These are phyloP conservation scores for Haplosporangium gracile DNA, from an alignment of 192 early-diverging fungal genomes.

Conservation along the genomic window DNA sequence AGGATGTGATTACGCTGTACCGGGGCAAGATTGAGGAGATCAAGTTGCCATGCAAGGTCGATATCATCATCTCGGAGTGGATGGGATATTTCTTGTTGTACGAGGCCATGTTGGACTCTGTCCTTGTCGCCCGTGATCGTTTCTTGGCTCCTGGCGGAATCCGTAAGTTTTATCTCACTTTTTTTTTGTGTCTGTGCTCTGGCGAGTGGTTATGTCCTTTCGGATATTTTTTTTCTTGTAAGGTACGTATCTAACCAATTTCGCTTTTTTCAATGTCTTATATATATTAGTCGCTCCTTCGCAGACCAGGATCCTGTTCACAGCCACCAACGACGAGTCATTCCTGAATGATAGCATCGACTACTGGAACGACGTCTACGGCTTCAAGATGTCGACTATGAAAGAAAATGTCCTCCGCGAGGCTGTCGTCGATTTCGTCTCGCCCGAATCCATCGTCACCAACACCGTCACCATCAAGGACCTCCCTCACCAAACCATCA, in stretches of 20 bases:
- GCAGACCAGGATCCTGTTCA: constrained; percentile 65
- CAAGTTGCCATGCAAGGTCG: constrained; percentile 93
- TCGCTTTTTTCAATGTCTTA: neutral
- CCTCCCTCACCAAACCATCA: constrained; percentile 88
- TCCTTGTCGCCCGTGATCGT: constrained; percentile 94
- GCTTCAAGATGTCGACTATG: constrained; percentile 96
- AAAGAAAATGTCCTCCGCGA: constrained; percentile 88
- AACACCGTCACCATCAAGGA: constrained; percentile 80
- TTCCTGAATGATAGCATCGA: constrained; percentile 77
- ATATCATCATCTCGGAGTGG: constrained; percentile 99
- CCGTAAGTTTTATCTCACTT: constrained; percentile 63
- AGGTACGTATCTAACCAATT: neutral
- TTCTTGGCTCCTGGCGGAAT: constrained; percentile 87
- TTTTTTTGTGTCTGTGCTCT: neutral
- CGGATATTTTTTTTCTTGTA: constrained; percentile 8
- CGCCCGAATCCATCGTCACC: constrained; percentile 86
- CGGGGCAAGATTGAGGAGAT: constrained; percentile 99
- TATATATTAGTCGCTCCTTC: constrained; percentile 54
- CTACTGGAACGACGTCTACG: constrained; percentile 59
- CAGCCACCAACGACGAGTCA: constrained; percentile 95
- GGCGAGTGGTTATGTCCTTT: neutral
- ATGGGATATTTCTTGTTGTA: constrained; percentile 99
- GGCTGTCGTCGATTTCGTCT: constrained; percentile 97
- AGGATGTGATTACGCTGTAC: constrained; percentile 88
- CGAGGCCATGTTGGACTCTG: constrained; percentile 99